Evolutionary conservation across 148 eudicot species (phyloP), one percentile per base, ranked within the genome.

Genomic region (Chenopodium suecicum): DNA sequence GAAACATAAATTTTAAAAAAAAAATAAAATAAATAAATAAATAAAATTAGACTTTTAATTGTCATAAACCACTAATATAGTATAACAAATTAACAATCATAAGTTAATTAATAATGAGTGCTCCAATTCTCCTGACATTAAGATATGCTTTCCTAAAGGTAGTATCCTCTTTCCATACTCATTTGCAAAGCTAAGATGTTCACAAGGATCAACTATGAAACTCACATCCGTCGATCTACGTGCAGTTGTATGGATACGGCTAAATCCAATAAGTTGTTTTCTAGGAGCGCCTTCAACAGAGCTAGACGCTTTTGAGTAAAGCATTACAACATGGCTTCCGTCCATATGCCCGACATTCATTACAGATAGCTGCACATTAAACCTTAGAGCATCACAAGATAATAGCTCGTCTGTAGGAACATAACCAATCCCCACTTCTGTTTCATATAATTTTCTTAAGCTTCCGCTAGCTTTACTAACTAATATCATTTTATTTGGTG

Each of bases 201-300:
- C 85, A 83, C 98, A 97, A 23, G 98, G 93, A 87, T 92, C 91
- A 2, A 94, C 87, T 22, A 52, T 6, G 63, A 97, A 74, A 74
- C 81, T 86, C 1, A 82, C 86, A 81, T 85, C 82, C 4, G 86
- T 85, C 27, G 87, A 73, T 64, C 81, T 79, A 54, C 83, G 70
- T 0, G 95, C 86, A 27, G 23, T 41, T 3, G 84, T 80, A 76
- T 90, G 87, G 1, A 94, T 90, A n/a, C 92, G 92, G 80, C 87
- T 91, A 48, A 91, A 96, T 71, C 95, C 97, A 81, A 96, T 81
- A 9, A 97, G 87, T 68, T 97, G 98, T 79, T 86, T 91, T 50
- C 72, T 81, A 0, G 99, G 98, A 31, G 91, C 88, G 37, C 97
- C 95, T 71, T 85, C 50, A 19, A 85, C 66, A 56, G 44, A 19